phyloP scores from a whole-genome alignment of 2,329 filamentous ascomycete genomes.

The Scytalidium sp. region DNA sequence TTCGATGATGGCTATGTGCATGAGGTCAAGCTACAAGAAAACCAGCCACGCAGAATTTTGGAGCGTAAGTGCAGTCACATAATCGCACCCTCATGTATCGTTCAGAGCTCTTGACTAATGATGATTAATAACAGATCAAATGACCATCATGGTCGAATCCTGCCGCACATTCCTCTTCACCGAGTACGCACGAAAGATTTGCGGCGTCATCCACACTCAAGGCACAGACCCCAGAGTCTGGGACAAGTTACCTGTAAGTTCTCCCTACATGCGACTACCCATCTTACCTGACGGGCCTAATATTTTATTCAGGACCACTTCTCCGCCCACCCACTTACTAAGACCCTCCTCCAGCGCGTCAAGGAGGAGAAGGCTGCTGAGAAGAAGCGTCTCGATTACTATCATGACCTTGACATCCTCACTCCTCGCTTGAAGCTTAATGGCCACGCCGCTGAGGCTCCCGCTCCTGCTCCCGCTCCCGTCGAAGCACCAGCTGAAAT shows the following conservation, averaged over 20 bases:
- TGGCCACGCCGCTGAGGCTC: neutral
- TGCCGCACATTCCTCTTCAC: slow-evolving; percentile 53
- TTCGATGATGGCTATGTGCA: slow-evolving; percentile 50
- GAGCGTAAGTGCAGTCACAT: slow-evolving; percentile 23
- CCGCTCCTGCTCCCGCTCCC: neutral
- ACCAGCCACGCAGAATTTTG: slow-evolving; percentile 38
- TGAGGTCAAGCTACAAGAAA: slow-evolving; percentile 41
- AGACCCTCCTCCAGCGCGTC: slow-evolving; percentile 12
- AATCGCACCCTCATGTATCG: slow-evolving; percentile 38
- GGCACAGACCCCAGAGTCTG: slow-evolving; percentile 43
- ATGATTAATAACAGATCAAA: slow-evolving; percentile 41
- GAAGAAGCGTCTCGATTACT: slow-evolving; percentile 14
- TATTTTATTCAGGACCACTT: slow-evolving; percentile 13
- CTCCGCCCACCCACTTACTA: slow-evolving; percentile 15
- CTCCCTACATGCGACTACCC: neutral
- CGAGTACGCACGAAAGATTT: slow-evolving; percentile 45
- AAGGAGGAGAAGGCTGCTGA: slow-evolving; percentile 14
- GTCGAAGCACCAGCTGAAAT: too few relatives aligned
- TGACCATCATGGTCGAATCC: slow-evolving; percentile 49
- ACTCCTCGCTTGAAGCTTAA: neutral
- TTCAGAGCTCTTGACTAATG: slow-evolving; percentile 35
- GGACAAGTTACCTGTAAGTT: slow-evolving; percentile 48
- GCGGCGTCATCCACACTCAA: slow-evolving; percentile 32
- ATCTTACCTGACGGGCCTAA: slow-evolving; percentile 1
- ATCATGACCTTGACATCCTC: slow-evolving; percentile 6